Evolutionary conservation across 2,329 filamentous ascomycete genomes (phyloP), one percentile per base, ranked within the genome.

Genomic region (Fusarium staphyleae): DNA sequence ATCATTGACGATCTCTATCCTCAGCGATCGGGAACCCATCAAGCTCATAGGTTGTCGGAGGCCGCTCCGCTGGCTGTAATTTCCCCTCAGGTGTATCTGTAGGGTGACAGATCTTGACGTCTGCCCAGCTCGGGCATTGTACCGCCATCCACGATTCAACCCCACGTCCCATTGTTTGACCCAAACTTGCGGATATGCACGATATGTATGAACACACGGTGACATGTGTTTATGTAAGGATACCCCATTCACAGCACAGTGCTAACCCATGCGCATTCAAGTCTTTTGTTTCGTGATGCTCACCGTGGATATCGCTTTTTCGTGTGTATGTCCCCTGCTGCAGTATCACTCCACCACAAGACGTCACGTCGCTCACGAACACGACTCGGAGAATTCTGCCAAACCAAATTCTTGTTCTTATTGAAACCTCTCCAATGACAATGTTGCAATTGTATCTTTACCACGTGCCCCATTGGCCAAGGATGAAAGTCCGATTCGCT

Each of bases 331-430:
- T 44, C 33, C 22, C 32, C 44, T 43, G 29, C 42, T 49, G 45
- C 28, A 35, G 57, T 58, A 18, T 18, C 32, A 54, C 49, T 42
- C 46, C 46, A 49, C 37, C 16, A 32, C 26, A 12, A n/a, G 30
- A 34, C 47, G 47, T 66, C 24, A 53, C 37, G 47, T 65, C 24
- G 42, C 45, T 62, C 46, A 48, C 52, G 52, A 30, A 39, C 52
- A 64, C 51, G 44, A 55, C 42, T 67, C 64, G 64, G 64, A 66
- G 64, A 67, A 66, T 66, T 67, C 52, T 67, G 55, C 45, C 51
- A 62, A 49, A 46, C 56, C 49, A 53, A 48, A 48, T 44, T 50
- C 46, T 56, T 56, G 59, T 55, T 46, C 44, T 60, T 54, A 52
- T 57, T 44, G 55, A 41, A 41, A 26, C 19, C 22, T 34, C 26